A percentile compares a stretch with the other conserved stretches of the same genome.
Evolutionary conservation across 345 rosid species (phyloP).

Genomic region (Salix viminalis): DNA sequence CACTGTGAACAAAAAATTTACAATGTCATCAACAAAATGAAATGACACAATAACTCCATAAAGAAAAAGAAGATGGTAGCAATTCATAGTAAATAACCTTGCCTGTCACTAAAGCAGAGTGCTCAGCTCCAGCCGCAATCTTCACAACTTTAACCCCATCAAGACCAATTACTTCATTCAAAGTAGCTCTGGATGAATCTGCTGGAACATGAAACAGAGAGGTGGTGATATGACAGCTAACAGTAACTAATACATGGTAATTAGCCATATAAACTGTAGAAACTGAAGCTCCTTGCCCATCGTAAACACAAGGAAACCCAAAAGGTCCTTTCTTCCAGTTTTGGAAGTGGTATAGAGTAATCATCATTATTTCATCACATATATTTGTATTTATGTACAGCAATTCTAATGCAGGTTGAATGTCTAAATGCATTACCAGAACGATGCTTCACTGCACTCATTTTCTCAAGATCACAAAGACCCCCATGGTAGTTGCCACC

Average conservation of each 20-base stretch:
- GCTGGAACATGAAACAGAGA: neutral
- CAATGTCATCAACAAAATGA: neutral
- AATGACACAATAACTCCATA: neutral
- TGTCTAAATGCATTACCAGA: conserved; percentile 27
- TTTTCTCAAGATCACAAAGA: conserved; percentile 40
- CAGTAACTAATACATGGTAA: neutral
- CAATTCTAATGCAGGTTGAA: neutral
- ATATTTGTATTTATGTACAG: neutral
- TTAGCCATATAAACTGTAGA: neutral
- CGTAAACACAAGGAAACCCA: neutral
- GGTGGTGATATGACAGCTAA: neutral
- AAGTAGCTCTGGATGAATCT: conserved; percentile 24
- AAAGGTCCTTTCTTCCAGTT: neutral
- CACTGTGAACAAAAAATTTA: conserved; percentile 34
- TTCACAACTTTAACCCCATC: conserved; percentile 43
- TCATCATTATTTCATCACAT: neutral
- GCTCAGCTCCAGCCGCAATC: conserved; percentile 87
- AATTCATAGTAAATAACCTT: conserved; percentile 2
- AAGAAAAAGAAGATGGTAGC: neutral
- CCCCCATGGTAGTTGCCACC: conserved; percentile 55
- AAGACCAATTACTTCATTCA: conserved; percentile 44
- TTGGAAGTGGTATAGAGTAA: neutral
- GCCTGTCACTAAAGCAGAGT: conserved; percentile 76
- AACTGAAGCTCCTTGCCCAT: neutral
- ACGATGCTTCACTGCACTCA: conserved; percentile 29